These are phyloP conservation scores for Botrytis sinoallii DNA, from an alignment of 2,329 filamentous ascomycete species.

Conservation along the genomic window DNA sequence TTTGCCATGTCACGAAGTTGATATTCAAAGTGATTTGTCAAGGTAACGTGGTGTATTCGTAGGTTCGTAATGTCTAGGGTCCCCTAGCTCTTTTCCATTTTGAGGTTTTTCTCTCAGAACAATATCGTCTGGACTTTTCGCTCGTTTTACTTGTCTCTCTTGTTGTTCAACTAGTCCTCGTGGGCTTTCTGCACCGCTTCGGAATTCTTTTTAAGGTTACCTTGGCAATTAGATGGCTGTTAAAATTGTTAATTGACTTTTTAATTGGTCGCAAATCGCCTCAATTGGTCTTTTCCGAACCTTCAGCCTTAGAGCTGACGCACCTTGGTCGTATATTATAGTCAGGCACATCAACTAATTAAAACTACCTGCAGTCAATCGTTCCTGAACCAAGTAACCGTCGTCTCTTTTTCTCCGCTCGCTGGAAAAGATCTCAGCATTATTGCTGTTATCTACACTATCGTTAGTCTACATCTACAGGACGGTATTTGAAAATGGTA, in stretches of 20 bases:
- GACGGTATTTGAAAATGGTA: conserved; percentile 22
- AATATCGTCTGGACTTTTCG: conserved; percentile 15
- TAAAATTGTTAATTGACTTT: neutral
- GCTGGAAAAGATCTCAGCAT: conserved; percentile 29
- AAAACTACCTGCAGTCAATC: conserved; percentile 13
- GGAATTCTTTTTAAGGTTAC: conserved; percentile 17
- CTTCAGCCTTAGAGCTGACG: conserved; percentile 17
- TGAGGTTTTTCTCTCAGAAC: conserved; percentile 16
- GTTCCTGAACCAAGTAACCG: conserved; percentile 25
- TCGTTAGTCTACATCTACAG: conserved; percentile 28
- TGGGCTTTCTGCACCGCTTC: conserved; percentile 24
- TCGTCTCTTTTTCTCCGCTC: conserved; percentile 27
- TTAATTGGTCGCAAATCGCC: conserved; percentile 10
- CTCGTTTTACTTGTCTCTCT: conserved; percentile 20
- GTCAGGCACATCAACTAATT: conserved; percentile 17
- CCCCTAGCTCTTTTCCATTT: conserved; percentile 35
- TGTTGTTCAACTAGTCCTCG: conserved; percentile 22
- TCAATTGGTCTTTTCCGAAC: conserved; percentile 3
- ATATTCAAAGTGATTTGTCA: conserved; percentile 6
- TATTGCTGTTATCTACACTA: conserved; percentile 27
- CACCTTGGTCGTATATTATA: conserved; percentile 16
- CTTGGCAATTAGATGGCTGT: conserved; percentile 17
- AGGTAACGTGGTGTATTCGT: conserved; percentile 18
- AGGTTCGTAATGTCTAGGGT: conserved; percentile 20
- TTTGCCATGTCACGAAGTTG: neutral